Evolutionary conservation across 2,329 filamentous ascomycete genomes (phyloP).

Genomic region (Fusarium pseudonygamai): DNA sequence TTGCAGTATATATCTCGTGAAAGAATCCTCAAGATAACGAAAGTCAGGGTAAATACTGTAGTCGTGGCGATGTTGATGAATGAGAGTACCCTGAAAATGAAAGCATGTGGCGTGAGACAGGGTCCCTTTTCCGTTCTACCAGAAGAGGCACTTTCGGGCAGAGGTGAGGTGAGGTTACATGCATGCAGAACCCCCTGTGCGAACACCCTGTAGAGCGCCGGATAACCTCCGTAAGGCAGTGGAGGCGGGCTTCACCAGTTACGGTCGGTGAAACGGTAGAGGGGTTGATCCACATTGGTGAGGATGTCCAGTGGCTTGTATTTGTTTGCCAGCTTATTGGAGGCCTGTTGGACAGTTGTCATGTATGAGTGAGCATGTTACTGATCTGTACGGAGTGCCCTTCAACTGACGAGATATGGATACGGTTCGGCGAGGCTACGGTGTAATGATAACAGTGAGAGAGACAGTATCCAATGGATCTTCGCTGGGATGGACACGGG

Average conservation of each 20-base stretch:
- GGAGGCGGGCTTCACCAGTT: background rate
- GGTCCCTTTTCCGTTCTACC: background rate
- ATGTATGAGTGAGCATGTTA: background rate
- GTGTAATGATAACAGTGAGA: background rate
- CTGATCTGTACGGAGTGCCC: background rate
- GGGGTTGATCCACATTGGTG: background rate
- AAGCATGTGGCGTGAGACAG: background rate
- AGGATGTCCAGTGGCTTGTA: background rate
- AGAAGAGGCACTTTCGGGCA: background rate
- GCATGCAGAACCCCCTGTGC: constrained; percentile 1
- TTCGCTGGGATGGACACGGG: background rate
- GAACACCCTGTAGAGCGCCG: constrained; percentile 18
- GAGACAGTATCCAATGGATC: background rate
- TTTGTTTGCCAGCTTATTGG: background rate
- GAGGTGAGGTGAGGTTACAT: background rate
- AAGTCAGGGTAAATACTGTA: background rate
- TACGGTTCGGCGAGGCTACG: background rate
- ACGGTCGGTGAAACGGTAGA: constrained; percentile 29
- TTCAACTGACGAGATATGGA: background rate
- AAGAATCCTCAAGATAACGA: background rate
- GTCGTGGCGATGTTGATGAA: background rate
- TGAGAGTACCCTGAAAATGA: background rate
- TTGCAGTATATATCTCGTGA: background rate
- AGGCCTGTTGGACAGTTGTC: background rate
- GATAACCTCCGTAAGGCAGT: constrained; percentile 26